A percentile compares a stretch with the other conserved stretches of the same genome.
phyloP scores from a whole-genome alignment of 345 rosid genomes.

The Combretum micranthum region DNA sequence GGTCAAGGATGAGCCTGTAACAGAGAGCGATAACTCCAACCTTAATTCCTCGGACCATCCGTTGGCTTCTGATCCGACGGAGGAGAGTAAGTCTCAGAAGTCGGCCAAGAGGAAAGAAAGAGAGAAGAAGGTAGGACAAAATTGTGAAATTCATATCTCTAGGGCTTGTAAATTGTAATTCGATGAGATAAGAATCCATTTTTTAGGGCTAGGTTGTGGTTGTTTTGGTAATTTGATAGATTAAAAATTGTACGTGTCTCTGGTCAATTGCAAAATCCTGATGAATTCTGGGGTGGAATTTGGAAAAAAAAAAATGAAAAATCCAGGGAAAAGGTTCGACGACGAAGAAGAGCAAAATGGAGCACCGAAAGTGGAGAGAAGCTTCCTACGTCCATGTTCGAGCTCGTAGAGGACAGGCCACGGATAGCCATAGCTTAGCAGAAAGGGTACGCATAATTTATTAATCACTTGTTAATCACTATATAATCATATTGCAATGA shows the following conservation, averaged over 20 bases:
- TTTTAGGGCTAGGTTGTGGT: too few species aligned
- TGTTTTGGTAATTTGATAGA: too few species aligned
- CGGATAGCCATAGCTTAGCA: slow-evolving; percentile 63
- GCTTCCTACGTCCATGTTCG: slow-evolving; percentile 67
- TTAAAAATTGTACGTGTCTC: too few species aligned
- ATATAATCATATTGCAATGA: neutral
- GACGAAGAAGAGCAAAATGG: slow-evolving; percentile 44
- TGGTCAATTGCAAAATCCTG: too few species aligned
- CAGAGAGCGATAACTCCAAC: slow-evolving; percentile 23
- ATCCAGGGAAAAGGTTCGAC: slow-evolving; percentile 29
- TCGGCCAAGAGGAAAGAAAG: slow-evolving; percentile 43
- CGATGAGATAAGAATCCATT: neutral
- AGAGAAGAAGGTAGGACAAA: slow-evolving; percentile 37
- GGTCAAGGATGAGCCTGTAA: slow-evolving; percentile 38
- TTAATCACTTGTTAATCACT: slow-evolving; percentile 5
- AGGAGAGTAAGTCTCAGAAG: slow-evolving; percentile 21
- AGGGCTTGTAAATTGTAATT: too few species aligned
- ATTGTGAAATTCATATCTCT: neutral
- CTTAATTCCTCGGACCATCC: slow-evolving; percentile 21
- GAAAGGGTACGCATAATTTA: slow-evolving; percentile 44
- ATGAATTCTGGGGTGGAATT: slow-evolving; percentile 1
- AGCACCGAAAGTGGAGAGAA: slow-evolving; percentile 34
- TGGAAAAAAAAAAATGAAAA: neutral
- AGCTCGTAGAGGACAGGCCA: slow-evolving; percentile 69
- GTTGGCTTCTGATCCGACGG: slow-evolving; percentile 26